phyloP scores from a whole-genome alignment of 2,329 filamentous ascomycete genomes.

The Fusarium sp. region DNA sequence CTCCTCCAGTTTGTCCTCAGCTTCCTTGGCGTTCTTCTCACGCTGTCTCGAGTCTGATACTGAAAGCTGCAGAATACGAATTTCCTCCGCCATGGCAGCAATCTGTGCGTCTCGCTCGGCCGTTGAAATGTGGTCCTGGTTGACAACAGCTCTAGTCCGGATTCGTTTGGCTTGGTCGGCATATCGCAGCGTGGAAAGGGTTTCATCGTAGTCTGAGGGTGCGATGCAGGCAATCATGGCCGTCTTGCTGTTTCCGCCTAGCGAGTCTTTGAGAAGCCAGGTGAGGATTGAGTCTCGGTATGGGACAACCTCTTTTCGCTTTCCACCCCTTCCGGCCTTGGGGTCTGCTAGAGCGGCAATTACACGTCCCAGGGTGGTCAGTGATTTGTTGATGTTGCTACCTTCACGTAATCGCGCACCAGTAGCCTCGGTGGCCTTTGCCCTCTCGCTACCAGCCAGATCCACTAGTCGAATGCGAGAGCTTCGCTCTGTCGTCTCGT shows the following conservation, averaged over 20 bases:
- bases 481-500: conserved; percentile 94
- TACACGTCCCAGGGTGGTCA: conserved; percentile 93
- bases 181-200: conserved; percentile 92
- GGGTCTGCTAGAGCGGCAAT: conserved; percentile 87
- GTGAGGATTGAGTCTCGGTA: conserved; percentile 88
- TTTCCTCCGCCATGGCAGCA: conserved; percentile 92
- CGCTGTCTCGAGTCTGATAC: conserved; percentile 71
- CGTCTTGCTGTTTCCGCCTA: conserved; percentile 97
- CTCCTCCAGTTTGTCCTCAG: conserved; percentile 88
- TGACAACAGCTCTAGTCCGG: conserved; percentile 91
- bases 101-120: conserved; percentile 96
- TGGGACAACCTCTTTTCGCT: conserved; percentile 76
- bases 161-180: conserved; percentile 98
- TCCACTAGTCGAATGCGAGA: conserved; percentile 95
- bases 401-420: conserved; percentile 91
- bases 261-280: conserved; percentile 92
- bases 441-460: conserved; percentile 91
- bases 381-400: conserved; percentile 98
- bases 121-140: conserved; percentile 92
- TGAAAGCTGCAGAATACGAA: conserved; percentile 82
- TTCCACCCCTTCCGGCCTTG: conserved; percentile 66
- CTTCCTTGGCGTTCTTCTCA: conserved; percentile 79
- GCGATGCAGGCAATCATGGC: conserved; percentile 99
- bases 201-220: conserved; percentile 96
- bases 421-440: conserved; percentile 94